Evolutionary conservation across 352 stramenopile species (phyloP).

Genomic region (Halophytophthora batemanensis): DNA sequence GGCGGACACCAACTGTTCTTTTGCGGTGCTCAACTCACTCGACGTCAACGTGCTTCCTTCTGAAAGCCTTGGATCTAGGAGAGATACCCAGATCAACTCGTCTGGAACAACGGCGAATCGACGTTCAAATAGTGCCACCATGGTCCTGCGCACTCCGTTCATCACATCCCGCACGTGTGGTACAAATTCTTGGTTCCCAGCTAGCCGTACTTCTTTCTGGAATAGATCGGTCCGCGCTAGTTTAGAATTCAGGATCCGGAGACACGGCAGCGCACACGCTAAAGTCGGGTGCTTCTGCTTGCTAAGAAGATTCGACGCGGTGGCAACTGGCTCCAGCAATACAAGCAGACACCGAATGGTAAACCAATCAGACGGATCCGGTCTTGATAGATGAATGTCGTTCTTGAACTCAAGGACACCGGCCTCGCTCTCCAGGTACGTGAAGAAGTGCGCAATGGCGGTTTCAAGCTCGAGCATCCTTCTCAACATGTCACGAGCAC

Average conservation of each 20-base stretch:
- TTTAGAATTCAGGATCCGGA: not conserved
- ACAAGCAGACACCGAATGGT: not conserved
- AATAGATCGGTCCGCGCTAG: not conserved
- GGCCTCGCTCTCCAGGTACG: not conserved
- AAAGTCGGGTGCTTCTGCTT: not conserved
- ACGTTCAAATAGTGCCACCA: too few relatives aligned
- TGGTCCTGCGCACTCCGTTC: too few relatives aligned
- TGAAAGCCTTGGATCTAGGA: too few relatives aligned
- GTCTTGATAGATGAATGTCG: not conserved
- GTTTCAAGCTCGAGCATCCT: not conserved
- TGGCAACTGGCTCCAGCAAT: not conserved
- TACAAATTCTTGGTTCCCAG: not conserved
- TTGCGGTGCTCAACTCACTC: too few relatives aligned
- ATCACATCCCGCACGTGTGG: not conserved
- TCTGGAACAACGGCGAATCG: too few relatives aligned
- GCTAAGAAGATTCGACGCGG: not conserved
- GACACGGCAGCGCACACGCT: not conserved
- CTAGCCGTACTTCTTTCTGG: not conserved
- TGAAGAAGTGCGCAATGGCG: not conserved
- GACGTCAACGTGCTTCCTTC: too few relatives aligned
- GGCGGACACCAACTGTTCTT: too few relatives aligned
- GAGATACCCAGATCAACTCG: too few relatives aligned
- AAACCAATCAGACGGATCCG: not conserved
- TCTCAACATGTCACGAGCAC: not conserved
- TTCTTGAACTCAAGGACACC: not conserved